Conservation (phyloP, 225 moss, liverwort and hornwort genomes). For the Rhytidiadelphus loreus region DNA sequence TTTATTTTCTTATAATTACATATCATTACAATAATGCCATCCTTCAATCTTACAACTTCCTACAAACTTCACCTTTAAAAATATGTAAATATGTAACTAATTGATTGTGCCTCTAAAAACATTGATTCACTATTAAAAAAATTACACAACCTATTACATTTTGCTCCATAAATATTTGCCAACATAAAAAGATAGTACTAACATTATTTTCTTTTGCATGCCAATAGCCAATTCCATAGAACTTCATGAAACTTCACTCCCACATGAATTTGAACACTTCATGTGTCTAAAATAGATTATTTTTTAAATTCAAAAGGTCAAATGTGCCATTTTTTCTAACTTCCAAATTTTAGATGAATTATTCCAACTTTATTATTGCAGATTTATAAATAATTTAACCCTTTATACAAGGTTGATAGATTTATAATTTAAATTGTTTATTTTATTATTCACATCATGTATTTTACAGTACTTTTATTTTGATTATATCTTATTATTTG, state of each 20-base stretch:
- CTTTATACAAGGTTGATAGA: fast-evolving
- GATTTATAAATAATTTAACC: background rate
- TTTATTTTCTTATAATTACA: too few species aligned
- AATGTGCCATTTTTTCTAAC: background rate
- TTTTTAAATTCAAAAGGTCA: background rate
- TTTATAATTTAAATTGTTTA: background rate
- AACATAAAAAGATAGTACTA: background rate
- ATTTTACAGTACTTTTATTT: background rate
- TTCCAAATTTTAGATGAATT: background rate
- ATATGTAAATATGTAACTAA: too few species aligned
- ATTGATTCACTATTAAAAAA: background rate
- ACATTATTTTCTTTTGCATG: background rate
- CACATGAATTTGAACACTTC: background rate
- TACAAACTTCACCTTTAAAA: background rate
- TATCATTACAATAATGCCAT: background rate
- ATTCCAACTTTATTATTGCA: background rate
- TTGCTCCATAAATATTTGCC: too few species aligned
- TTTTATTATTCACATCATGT: background rate
- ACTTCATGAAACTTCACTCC: background rate
- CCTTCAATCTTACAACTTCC: background rate
- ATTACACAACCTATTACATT: background rate
- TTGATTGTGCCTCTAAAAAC: background rate
- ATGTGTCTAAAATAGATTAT: background rate
- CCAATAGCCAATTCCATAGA: background rate
- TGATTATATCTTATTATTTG: background rate